These are phyloP conservation scores for Botryotinia convoluta DNA, from an alignment of 2,329 filamentous ascomycete genomes.

Conservation along the genomic window DNA sequence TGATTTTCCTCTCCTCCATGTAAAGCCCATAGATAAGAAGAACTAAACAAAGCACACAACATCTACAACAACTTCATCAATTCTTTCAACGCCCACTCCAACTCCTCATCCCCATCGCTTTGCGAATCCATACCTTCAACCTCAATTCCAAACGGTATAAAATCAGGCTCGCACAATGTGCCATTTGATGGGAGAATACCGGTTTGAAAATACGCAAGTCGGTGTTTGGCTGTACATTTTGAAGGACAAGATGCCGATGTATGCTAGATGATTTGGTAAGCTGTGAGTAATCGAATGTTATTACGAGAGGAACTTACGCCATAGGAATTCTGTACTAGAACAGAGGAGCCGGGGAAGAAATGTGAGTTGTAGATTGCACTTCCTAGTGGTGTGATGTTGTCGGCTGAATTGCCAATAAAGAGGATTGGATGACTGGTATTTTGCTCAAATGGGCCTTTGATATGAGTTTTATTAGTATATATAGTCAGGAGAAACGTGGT, in stretches of 20 bases:
- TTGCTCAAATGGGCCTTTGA: conserved; percentile 33
- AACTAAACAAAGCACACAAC: background rate
- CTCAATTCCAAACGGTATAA: background rate
- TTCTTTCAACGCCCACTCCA: background rate
- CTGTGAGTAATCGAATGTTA: rapidly evolving
- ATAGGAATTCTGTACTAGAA: background rate
- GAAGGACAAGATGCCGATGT: background rate
- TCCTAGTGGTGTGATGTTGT: conserved; percentile 40
- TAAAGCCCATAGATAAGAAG: background rate
- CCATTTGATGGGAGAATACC: background rate
- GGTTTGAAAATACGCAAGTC: background rate
- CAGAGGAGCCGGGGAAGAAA: background rate
- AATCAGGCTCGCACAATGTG: background rate
- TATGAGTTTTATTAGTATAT: background rate
- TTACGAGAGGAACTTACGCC: background rate
- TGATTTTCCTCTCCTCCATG: rapidly evolving
- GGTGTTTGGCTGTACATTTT: conserved; percentile 1
- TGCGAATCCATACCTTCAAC: background rate
- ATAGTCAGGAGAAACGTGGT: background rate
- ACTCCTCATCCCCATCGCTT: background rate
- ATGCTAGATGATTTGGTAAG: background rate
- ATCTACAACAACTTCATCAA: conserved; percentile 1
- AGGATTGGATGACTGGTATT: conserved; percentile 41
- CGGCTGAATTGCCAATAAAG: conserved; percentile 41
- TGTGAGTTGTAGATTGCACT: conserved; percentile 29